Evolutionary conservation across 306 rosid species (phyloP).

Genomic region (Glycine latifolia): DNA sequence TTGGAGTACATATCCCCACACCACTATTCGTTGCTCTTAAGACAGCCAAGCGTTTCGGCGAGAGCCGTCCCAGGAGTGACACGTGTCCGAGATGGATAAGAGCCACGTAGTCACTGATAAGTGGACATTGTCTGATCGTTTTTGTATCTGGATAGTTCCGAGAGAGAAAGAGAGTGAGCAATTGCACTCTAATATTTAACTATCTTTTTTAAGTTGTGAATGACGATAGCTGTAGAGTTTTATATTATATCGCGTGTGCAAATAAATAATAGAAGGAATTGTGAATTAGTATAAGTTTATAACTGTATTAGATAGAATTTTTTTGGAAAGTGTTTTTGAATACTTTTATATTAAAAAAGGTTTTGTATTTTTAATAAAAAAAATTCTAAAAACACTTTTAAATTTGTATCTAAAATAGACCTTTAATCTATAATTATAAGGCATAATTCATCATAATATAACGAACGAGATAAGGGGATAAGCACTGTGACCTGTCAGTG

Average conservation of each 20-base stretch:
- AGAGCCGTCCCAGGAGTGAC: slow-evolving; percentile 33
- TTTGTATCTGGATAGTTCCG: slow-evolving; percentile 46
- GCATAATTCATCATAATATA: background rate
- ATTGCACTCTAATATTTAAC: background rate
- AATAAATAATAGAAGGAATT: background rate
- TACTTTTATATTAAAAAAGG: no score
- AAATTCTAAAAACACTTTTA: no score
- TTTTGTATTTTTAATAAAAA: no score
- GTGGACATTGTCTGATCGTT: slow-evolving; percentile 27
- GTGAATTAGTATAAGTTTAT: background rate
- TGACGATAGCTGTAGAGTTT: background rate
- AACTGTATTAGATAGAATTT: no score
- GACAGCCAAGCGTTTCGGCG: slow-evolving; percentile 50
- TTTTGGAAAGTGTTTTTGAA: no score
- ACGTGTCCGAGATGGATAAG: slow-evolving; percentile 53
- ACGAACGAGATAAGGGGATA: slow-evolving; percentile 38
- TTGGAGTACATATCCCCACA: background rate
- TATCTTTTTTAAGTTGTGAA: background rate
- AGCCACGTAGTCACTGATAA: slow-evolving; percentile 49
- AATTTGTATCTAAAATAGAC: no score
- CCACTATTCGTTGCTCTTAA: slow-evolving; percentile 11
- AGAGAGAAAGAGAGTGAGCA: background rate
- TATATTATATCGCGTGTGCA: background rate
- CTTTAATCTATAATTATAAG: background rate
- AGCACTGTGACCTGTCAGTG: slow-evolving; percentile 43